Evolutionary conservation across 1,284 basidiomycete genomes (phyloP).

Genomic region (Grifola frondosa): DNA sequence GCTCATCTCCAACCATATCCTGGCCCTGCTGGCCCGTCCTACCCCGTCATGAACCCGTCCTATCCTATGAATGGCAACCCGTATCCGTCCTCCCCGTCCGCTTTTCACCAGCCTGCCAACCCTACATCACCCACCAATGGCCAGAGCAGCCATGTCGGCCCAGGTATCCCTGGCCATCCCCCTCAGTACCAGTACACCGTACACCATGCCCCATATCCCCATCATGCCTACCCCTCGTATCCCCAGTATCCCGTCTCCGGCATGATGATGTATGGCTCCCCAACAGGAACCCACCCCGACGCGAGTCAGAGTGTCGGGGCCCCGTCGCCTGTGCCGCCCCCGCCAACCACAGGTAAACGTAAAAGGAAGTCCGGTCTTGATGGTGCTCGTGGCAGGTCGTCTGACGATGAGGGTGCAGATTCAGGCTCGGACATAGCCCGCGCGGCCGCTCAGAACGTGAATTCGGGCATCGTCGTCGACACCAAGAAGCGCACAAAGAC

Average conservation of each 20-base stretch:
- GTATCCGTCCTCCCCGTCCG: constrained; percentile 47
- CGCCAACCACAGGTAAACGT: constrained; percentile 49
- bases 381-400: constrained; percentile 42
- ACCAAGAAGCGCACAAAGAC: constrained; percentile 88
- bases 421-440: constrained; percentile 48
- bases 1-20: constrained; percentile 55
- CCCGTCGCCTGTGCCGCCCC: constrained; percentile 22
- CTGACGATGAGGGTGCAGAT: constrained; percentile 57
- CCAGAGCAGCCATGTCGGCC: constrained; percentile 34
- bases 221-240: constrained; percentile 49
- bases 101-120: constrained; percentile 52
- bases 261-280: constrained; percentile 63
- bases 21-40: constrained; percentile 29
- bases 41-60: constrained; percentile 59
- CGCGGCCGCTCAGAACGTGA: constrained; percentile 30
- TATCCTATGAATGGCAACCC: constrained; percentile 53
- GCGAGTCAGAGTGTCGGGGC: constrained; percentile 16
- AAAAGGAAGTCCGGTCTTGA: constrained; percentile 59
- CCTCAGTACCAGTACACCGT: constrained; percentile 58
- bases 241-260: constrained; percentile 53
- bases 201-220: constrained; percentile 50
- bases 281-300: constrained; percentile 36
- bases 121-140: constrained; percentile 42
- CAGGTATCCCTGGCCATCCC: constrained; percentile 43
- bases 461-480: constrained; percentile 41